phyloP scores from a whole-genome alignment of 2,329 filamentous ascomycete genomes.

The Cylindrodendrum hubeiense region DNA sequence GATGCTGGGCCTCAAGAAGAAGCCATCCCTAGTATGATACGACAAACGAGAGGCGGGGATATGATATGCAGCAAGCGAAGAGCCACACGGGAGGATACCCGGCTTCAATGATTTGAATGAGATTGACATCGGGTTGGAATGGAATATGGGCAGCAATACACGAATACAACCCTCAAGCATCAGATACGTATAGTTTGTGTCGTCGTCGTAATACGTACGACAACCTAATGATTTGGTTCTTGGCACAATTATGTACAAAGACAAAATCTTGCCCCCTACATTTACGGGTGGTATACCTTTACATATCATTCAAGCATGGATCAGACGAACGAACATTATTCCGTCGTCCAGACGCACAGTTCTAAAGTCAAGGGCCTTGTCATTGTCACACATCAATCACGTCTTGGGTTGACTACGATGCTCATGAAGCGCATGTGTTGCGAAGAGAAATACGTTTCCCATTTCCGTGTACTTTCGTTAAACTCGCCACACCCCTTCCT shows the following conservation, averaged over 20 bases:
- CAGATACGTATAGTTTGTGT: no score
- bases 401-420: background rate
- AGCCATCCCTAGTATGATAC: slow-evolving; percentile 67
- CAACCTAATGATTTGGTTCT: no score
- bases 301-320: no score
- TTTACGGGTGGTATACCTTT: no score
- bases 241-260: no score
- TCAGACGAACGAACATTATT: no score
- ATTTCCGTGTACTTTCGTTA: slow-evolving; percentile 18
- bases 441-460: slow-evolving; percentile 23
- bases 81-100: background rate
- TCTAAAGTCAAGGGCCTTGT: no score
- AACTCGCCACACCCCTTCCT: slow-evolving; percentile 2
- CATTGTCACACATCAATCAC: background rate
- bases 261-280: no score
- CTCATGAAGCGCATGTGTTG: background rate
- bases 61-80: background rate
- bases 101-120: background rate
- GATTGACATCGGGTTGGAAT: background rate
- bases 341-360: no score
- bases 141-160: background rate
- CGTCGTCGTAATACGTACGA: no score
- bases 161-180: background rate
- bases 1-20: slow-evolving; percentile 89
- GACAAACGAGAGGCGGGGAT: no score